A percentile compares a stretch with the other conserved stretches of the same genome.
Conservation (phyloP, 2,329 filamentous ascomycete species). For the Colletotrichum costaricense region DNA sequence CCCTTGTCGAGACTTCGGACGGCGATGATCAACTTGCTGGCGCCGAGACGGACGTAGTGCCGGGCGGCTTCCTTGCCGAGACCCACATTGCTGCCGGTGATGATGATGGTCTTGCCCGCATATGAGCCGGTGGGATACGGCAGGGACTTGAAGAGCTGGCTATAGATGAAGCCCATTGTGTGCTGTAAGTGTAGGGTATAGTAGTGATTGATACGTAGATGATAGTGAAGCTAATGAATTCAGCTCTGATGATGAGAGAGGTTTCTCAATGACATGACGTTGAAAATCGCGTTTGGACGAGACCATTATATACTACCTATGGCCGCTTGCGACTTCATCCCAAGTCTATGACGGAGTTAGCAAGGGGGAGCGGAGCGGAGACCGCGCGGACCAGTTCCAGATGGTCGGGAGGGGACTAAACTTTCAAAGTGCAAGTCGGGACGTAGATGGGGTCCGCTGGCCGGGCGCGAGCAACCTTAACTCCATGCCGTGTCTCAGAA, state of each 20-base stretch:
- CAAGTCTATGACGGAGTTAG: slow-evolving; percentile 10
- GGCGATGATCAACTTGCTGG: slow-evolving; percentile 35
- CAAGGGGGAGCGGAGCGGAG: not conserved
- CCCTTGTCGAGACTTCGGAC: slow-evolving; percentile 38
- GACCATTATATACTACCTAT: not conserved
- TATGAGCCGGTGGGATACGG: slow-evolving; percentile 40
- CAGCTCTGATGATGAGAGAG: not conserved
- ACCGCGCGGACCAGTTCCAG: not conserved
- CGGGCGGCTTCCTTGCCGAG: slow-evolving; percentile 48
- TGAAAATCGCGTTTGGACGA: not conserved
- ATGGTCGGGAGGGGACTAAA: not conserved
- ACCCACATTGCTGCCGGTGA: slow-evolving; percentile 49
- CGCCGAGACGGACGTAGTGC: slow-evolving; percentile 39
- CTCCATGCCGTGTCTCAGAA: not conserved
- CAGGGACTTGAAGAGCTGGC: slow-evolving; percentile 22
- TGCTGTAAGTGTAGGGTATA: not conserved
- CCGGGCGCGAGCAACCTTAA: not conserved
- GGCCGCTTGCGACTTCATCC: not conserved
- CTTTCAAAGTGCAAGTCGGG: not conserved
- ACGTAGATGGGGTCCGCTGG: not conserved
- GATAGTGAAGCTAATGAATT: not conserved
- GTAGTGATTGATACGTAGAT: not conserved
- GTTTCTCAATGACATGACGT: not conserved
- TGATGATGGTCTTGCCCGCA: slow-evolving; percentile 45
- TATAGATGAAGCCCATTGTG: slow-evolving; percentile 24